A percentile compares a stretch with the other conserved stretches of the same genome.
Conservation (phyloP, 192 early-diverging fungal species). For the Backusella psychrophila region DNA sequence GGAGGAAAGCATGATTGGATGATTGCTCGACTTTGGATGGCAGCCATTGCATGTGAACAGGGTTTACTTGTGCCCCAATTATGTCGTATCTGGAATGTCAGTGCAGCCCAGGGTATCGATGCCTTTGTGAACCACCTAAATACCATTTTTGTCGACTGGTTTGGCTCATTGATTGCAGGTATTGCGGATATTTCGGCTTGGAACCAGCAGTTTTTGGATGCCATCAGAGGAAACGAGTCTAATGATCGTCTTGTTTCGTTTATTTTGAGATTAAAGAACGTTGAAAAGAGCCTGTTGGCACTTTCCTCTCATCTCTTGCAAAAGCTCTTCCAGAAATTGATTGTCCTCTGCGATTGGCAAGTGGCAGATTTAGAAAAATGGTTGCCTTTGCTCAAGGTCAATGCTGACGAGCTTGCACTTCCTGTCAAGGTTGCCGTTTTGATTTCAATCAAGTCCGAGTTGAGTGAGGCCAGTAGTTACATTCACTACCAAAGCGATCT, state of each 20-base stretch:
- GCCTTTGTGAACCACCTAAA: constrained; percentile 15
- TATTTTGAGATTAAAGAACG: neutral
- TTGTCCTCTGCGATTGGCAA: neutral
- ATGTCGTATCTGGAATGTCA: constrained; percentile 20
- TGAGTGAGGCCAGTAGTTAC: constrained; percentile 11
- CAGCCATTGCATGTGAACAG: constrained; percentile 33
- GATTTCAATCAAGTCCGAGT: constrained; percentile 14
- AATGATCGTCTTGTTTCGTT: neutral
- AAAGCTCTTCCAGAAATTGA: neutral
- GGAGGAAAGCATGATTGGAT: constrained; percentile 34
- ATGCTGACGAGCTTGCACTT: neutral
- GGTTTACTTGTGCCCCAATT: constrained; percentile 26
- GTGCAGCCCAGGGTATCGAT: constrained; percentile 1
- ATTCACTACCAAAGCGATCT: constrained; percentile 31
- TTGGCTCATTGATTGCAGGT: neutral
- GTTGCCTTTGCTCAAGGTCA: neutral
- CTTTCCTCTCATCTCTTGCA: constrained; percentile 3
- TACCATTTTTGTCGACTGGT: constrained; percentile 4
- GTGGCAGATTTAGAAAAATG: neutral
- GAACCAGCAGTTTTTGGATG: neutral
- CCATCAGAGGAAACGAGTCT: neutral
- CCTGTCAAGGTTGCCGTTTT: constrained; percentile 22
- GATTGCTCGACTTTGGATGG: constrained; percentile 29
- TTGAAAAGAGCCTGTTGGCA: neutral
- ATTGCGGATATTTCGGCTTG: neutral